A percentile compares a stretch with the other conserved stretches of the same genome.
phyloP scores from a whole-genome alignment of 495 filamentous ascomycete species.

The Daldinia childiae region DNA sequence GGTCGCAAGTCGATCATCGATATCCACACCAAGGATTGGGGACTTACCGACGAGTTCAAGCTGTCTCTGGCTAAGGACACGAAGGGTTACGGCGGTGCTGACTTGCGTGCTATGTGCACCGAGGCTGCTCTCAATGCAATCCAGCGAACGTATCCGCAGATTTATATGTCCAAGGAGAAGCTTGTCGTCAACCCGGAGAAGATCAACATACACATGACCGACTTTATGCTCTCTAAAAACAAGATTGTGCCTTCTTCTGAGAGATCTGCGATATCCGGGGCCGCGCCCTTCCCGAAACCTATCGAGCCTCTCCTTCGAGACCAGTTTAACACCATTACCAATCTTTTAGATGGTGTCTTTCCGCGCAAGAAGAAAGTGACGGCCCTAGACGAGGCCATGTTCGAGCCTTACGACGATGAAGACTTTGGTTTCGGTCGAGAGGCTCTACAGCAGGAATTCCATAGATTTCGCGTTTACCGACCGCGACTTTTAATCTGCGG shows the following conservation, averaged over 20 bases:
- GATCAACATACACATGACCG: slow-evolving; percentile 85
- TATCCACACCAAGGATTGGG: slow-evolving; percentile 96
- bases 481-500: slow-evolving; percentile 86
- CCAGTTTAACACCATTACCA: slow-evolving; percentile 72
- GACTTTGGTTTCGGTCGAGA: slow-evolving; percentile 84
- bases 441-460: slow-evolving; percentile 88
- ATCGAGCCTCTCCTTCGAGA: slow-evolving; percentile 83
- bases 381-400: slow-evolving; percentile 92
- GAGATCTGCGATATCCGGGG: slow-evolving; percentile 81
- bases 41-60: slow-evolving; percentile 80
- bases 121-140: slow-evolving; percentile 99
- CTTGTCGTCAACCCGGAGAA: slow-evolving; percentile 84
- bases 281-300: slow-evolving; percentile 75
- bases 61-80: slow-evolving; percentile 83
- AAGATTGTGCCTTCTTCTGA: slow-evolving; percentile 96
- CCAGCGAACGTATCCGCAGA: slow-evolving; percentile 93
- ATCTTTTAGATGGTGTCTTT: slow-evolving; percentile 76
- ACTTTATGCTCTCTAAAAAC: slow-evolving; percentile 96
- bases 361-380: slow-evolving; percentile 85
- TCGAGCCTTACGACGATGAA: slow-evolving; percentile 80
- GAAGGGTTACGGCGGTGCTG: slow-evolving; percentile 96
- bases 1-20: slow-evolving; percentile 86
- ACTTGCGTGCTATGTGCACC: slow-evolving; percentile 91
- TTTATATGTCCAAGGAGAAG: slow-evolving; percentile 91
- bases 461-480: slow-evolving; percentile 86